These are phyloP conservation scores for Gossypium sturtianum DNA, from an alignment of 345 rosid species.

Conservation along the genomic window DNA sequence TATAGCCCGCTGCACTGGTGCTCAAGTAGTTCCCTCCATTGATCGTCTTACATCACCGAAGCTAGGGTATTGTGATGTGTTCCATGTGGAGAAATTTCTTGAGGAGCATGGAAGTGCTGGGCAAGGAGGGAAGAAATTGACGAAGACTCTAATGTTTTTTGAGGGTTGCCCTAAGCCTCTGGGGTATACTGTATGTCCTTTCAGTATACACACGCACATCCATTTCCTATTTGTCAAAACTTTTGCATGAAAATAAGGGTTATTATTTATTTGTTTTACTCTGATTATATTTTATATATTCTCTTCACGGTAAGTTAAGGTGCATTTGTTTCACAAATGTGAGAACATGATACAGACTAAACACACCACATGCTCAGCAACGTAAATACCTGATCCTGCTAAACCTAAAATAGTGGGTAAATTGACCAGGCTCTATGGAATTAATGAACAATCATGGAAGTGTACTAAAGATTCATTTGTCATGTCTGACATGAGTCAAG, in stretches of 20 bases:
- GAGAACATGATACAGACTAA: neutral
- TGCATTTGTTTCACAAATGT: neutral
- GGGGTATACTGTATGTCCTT: slow-evolving; percentile 85
- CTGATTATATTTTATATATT: neutral
- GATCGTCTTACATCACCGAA: slow-evolving; percentile 83
- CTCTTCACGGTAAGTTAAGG: neutral
- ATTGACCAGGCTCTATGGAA: neutral
- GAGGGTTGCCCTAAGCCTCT: slow-evolving; percentile 98
- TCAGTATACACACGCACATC: neutral
- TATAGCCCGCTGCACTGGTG: slow-evolving; percentile 91
- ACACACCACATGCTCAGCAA: neutral
- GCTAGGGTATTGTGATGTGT: slow-evolving; percentile 76
- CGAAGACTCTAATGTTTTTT: slow-evolving; percentile 87
- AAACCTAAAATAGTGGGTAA: neutral
- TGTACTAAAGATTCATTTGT: neutral
- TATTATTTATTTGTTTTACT: neutral
- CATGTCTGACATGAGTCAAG: neutral
- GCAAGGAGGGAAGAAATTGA: slow-evolving; percentile 67
- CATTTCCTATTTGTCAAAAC: neutral
- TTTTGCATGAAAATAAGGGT: neutral
- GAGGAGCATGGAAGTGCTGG: slow-evolving; percentile 77
- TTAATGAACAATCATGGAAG: neutral
- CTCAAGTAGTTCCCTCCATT: slow-evolving; percentile 82
- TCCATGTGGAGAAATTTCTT: slow-evolving; percentile 75
- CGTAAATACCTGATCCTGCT: neutral